phyloP scores from a whole-genome alignment of 2,329 filamentous ascomycete species.

The Fusarium phyllophilum region DNA sequence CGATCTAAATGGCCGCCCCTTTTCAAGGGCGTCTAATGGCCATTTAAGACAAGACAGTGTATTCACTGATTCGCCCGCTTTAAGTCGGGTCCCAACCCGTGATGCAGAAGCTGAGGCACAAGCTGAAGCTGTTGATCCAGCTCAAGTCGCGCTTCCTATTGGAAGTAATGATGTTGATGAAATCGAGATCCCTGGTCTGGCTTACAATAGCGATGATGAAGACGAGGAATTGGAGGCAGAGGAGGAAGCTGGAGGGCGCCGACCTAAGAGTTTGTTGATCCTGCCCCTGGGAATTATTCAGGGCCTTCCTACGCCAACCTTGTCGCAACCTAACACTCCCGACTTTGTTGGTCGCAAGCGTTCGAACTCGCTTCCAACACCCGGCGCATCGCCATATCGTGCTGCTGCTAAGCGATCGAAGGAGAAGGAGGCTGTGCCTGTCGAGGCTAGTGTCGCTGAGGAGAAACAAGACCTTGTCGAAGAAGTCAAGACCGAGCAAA shows the following conservation, averaged over 20 bases:
- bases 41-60: constrained; percentile 49
- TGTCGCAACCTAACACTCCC: constrained; percentile 50
- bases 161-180: constrained; percentile 77
- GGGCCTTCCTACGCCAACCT: constrained; percentile 48
- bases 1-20: constrained; percentile 59
- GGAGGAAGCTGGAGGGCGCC: constrained; percentile 46
- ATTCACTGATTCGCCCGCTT: constrained; percentile 50
- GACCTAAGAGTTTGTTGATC: constrained; percentile 59
- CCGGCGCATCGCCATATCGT: constrained; percentile 39
- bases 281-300: constrained; percentile 34
- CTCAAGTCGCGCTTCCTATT: constrained; percentile 73
- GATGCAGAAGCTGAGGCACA: constrained; percentile 36
- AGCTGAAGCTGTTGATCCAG: constrained; percentile 48
- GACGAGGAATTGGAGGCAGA: constrained; percentile 52
- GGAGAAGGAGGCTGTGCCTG: constrained; percentile 24
- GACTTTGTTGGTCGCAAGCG: constrained; percentile 49
- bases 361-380: constrained; percentile 44
- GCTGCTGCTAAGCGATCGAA: constrained; percentile 19
- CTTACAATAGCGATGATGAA: constrained; percentile 71
- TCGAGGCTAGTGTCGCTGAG: neutral
- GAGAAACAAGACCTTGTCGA: constrained; percentile 14
- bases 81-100: constrained; percentile 44
- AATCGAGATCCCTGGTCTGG: constrained; percentile 81
- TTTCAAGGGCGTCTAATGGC: constrained; percentile 58
- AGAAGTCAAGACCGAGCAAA: constrained; percentile 12